phyloP scores from a whole-genome alignment of 1,284 basidiomycete species.

The Puccinia horiana region DNA sequence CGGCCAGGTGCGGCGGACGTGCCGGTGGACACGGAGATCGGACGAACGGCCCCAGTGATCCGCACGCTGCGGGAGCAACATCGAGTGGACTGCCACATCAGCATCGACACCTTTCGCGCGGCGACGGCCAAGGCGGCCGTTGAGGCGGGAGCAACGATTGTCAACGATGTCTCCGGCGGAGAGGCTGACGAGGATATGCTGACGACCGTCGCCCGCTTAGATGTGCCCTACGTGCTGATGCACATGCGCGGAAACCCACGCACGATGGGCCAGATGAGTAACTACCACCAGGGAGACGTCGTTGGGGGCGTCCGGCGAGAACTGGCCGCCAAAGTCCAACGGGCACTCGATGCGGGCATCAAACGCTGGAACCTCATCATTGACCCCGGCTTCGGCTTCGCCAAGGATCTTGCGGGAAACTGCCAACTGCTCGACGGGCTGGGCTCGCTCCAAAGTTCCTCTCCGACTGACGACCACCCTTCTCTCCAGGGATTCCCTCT shows the following conservation, averaged over 20 bases:
- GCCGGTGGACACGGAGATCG: constrained; percentile 69
- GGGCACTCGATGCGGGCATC: constrained; percentile 75
- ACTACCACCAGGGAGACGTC: constrained; percentile 63
- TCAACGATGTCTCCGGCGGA: constrained; percentile 84
- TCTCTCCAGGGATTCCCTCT: constrained; percentile 66
- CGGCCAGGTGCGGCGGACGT: constrained; percentile 75
- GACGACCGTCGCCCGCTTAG: constrained; percentile 66
- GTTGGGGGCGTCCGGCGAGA: constrained; percentile 73
- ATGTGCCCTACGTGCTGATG: constrained; percentile 79
- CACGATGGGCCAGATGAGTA: constrained; percentile 62
- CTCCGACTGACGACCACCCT: not conserved
- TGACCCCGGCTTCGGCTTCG: constrained; percentile 94
- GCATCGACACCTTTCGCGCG: constrained; percentile 88
- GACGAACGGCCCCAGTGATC: constrained; percentile 67
- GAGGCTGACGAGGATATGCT: constrained; percentile 66
- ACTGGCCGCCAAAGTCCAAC: constrained; percentile 70
- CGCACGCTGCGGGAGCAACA: not conserved
- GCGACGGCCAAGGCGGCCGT: constrained; percentile 77
- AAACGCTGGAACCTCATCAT: constrained; percentile 85
- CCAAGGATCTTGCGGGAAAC: constrained; percentile 79
- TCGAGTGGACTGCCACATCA: constrained; percentile 66
- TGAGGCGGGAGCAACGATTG: constrained; percentile 80
- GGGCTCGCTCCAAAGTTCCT: not conserved
- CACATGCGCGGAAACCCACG: constrained; percentile 78
- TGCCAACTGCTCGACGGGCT: constrained; percentile 62